Percentiles rank a stretch among this genome's conserved stretches.
Evolutionary conservation across 257 asterid genomes (phyloP).

Genomic region (Euphrasia confusa): DNA sequence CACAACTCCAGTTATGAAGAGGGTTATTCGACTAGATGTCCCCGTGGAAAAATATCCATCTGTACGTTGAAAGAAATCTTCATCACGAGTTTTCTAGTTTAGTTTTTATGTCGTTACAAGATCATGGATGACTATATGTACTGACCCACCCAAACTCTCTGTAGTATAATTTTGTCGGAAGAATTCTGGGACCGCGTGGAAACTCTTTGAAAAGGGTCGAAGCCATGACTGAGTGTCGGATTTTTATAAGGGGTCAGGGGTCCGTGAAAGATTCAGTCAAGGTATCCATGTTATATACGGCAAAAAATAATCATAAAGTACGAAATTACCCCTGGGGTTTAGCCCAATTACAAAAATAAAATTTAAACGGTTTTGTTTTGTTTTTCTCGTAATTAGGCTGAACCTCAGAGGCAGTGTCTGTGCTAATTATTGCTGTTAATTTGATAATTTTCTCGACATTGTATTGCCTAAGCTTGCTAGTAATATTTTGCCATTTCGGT

Average conservation of each 20-base stretch:
- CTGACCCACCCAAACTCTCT: conserved; percentile 26
- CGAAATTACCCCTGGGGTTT: neutral
- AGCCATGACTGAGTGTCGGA: conserved; percentile 74
- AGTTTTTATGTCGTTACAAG: neutral
- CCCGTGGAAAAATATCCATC: conserved; percentile 73
- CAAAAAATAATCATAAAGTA: neutral
- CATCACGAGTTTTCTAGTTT: neutral
- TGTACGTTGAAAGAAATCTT: conserved; percentile 37
- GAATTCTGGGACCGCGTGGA: conserved; percentile 79
- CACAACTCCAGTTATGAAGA: conserved; percentile 56
- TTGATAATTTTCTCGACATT: neutral
- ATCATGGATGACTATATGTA: conserved; percentile 4
- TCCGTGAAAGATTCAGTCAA: conserved; percentile 70
- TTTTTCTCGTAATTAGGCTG: neutral
- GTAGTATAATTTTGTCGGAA: conserved; percentile 84
- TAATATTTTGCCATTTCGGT: neutral
- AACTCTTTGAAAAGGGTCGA: conserved; percentile 79
- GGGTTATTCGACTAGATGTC: conserved; percentile 70
- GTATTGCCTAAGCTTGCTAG: neutral
- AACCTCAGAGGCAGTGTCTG: neutral
- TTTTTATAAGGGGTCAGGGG: conserved; percentile 71
- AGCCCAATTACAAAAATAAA: neutral
- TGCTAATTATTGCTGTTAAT: neutral
- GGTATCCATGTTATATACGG: conserved; percentile 34
- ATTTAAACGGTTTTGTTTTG: no score